Evolutionary conservation across 2,329 filamentous ascomycete species (phyloP).

Genomic region (Tolypocladium sp.): DNA sequence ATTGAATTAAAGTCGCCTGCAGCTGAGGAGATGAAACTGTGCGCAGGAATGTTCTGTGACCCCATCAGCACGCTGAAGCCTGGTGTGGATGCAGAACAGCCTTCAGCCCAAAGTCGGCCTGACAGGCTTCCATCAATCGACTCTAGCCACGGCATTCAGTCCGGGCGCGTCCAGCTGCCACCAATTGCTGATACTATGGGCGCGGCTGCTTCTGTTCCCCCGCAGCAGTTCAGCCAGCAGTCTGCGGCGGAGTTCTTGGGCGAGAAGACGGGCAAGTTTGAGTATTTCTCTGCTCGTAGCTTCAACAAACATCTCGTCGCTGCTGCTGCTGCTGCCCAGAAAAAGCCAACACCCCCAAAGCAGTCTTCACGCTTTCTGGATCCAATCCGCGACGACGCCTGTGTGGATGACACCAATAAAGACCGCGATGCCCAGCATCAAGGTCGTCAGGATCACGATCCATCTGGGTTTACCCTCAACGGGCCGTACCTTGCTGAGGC

Average conservation of each 20-base stretch:
- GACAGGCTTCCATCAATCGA: background rate
- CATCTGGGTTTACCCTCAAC: background rate
- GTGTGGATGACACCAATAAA: background rate
- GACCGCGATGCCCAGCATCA: background rate
- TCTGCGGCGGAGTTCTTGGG: slow-evolving; percentile 20
- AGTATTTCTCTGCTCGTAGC: background rate
- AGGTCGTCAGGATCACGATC: background rate
- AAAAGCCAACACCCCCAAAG: background rate
- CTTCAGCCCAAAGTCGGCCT: too few relatives aligned
- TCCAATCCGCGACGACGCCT: background rate
- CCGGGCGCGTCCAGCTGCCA: background rate
- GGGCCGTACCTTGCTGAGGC: background rate
- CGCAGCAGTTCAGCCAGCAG: background rate
- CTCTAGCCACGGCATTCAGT: background rate
- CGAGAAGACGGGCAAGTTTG: slow-evolving; percentile 24
- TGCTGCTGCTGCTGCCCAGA: background rate
- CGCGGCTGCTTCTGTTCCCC: background rate
- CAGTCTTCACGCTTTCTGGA: background rate
- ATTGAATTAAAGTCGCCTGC: background rate
- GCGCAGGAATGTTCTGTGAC: background rate
- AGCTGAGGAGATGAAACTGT: background rate
- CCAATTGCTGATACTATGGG: slow-evolving; percentile 8
- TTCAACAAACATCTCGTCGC: background rate
- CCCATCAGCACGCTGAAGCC: background rate
- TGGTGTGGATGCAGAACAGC: background rate